Evolutionary conservation across 192 early-diverging fungal species (phyloP), one percentile per base, ranked within the genome.

Genomic region (Coemansia reversa): DNA sequence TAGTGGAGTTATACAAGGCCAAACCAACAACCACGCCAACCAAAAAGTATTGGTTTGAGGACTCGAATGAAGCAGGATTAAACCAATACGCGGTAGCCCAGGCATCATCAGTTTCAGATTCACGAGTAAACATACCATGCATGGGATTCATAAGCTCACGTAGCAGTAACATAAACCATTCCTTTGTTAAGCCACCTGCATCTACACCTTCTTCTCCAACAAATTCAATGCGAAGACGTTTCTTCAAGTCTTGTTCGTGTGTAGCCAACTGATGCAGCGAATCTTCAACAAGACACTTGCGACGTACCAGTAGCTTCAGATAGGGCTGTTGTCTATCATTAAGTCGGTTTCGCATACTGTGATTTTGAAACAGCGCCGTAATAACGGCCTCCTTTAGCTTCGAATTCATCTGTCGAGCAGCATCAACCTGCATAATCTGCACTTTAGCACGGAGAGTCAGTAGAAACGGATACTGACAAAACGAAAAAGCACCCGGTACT

Each of bases 131-230:
- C 89, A 93, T 88, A 51, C 95, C 95, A 72, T 92, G 94, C 58
- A 93, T 83, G 18, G 93, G 92, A 82, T 95, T 94, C 85, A 98
- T 93, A 24, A 98, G 79, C 32, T 96, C 89, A 12, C 94, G 84
- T 5, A 97, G 85, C 12, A 98, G 85, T 32, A 98, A 84, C 58
- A 96, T 81, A 64, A 98, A 96, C 96, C 96, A 98, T 56, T 98
- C 96, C 59, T 98, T 98, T 30, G 93, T 87, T 22, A 98, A 75
- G 0, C 96, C 96, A 39, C 96, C 96, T n/a, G 91, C 94, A 78
- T 97, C 95, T 5, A 98, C 86, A 4, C 94, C 96, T 52, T 94
- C 94, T 76, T 98, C 95, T 4, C 89, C 95, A 28, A 91, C 84
- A 86, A 98, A 98, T 63, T 92, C 86, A 45, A 98, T 90, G n/a